Percentiles rank a stretch among this genome's conserved stretches.
These are phyloP conservation scores for Thalassia testudinum DNA, from an alignment of 116 monocot genomes.

Conservation along the genomic window DNA sequence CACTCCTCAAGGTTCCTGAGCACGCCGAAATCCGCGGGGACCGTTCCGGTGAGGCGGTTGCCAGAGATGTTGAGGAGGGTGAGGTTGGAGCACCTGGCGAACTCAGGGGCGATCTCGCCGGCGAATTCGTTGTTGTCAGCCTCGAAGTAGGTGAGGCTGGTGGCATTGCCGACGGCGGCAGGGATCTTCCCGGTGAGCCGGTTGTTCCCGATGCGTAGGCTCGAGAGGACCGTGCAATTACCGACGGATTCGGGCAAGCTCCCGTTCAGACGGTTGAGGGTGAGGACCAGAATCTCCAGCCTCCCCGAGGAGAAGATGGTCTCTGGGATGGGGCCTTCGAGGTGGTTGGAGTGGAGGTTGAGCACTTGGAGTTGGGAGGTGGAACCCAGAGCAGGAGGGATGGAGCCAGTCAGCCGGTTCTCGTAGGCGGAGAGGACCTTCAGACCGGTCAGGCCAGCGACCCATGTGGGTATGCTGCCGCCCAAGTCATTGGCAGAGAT, in stretches of 20 bases:
- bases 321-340: conserved; percentile 49
- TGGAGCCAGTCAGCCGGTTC: conserved; percentile 36
- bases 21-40: conserved; percentile 51
- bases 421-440: conserved; percentile 58
- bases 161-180: conserved; percentile 31
- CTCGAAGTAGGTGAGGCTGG: conserved; percentile 73
- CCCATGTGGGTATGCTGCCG: conserved; percentile 48
- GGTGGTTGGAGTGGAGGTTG: conserved; percentile 73
- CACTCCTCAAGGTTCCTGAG: conserved; percentile 68
- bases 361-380: conserved; percentile 42
- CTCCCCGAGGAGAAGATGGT: conserved; percentile 52
- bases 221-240: conserved; percentile 39
- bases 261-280: conserved; percentile 41
- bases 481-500: conserved; percentile 51
- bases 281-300: conserved; percentile 56
- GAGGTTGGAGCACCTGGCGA: conserved; percentile 56
- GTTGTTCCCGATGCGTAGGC: conserved; percentile 63
- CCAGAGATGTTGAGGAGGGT: conserved; percentile 66
- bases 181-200: conserved; percentile 41
- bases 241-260: conserved; percentile 43
- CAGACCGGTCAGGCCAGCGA: conserved; percentile 24
- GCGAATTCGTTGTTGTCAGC: conserved; percentile 51
- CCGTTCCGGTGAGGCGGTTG: conserved; percentile 29
- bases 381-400: conserved; percentile 36
- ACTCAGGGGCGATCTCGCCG: conserved; percentile 39